Evolutionary conservation across 169 alveolate genomes (phyloP).

Genomic region (Plasmodium ovale): DNA sequence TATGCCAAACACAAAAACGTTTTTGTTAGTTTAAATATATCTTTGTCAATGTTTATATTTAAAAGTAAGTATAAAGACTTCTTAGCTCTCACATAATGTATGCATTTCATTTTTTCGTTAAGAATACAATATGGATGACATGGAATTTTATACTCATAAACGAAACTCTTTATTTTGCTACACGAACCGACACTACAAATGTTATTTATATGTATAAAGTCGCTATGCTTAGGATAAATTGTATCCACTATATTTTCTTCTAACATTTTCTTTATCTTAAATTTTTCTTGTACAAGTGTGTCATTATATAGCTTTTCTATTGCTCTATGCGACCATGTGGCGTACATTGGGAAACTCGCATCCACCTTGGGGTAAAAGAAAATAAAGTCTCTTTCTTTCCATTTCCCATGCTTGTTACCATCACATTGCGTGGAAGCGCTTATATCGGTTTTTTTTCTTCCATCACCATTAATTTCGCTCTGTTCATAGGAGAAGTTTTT

Average conservation of each 20-base stretch:
- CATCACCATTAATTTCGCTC: background rate
- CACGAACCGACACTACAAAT: slow-evolving; percentile 60
- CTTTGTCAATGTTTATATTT: slow-evolving; percentile 43
- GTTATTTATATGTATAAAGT: slow-evolving; percentile 26
- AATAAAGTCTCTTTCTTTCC: slow-evolving; percentile 12
- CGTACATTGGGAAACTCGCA: slow-evolving; percentile 35
- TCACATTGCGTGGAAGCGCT: background rate
- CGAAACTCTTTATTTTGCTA: slow-evolving; percentile 52
- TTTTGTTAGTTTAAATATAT: slow-evolving; percentile 54
- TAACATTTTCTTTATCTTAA: slow-evolving; percentile 51
- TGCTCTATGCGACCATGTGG: slow-evolving; percentile 54
- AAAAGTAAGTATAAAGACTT: slow-evolving; percentile 39
- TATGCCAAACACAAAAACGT: slow-evolving; percentile 54
- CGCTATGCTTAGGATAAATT: slow-evolving; percentile 20
- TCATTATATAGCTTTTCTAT: slow-evolving; percentile 47
- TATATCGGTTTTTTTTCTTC: background rate
- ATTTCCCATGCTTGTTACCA: background rate
- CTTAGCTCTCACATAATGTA: slow-evolving; percentile 63
- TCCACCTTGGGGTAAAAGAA: slow-evolving; percentile 57
- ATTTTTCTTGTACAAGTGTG: slow-evolving; percentile 46
- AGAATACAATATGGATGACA: slow-evolving; percentile 71
- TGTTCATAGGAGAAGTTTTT: too few relatives aligned
- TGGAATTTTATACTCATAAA: slow-evolving; percentile 67
- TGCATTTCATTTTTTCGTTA: slow-evolving; percentile 70
- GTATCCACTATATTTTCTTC: slow-evolving; percentile 47